Evolutionary conservation across 2,329 filamentous ascomycete species (phyloP), one percentile per base, ranked within the genome.

Genomic region (Aspergillus aculeatus): DNA sequence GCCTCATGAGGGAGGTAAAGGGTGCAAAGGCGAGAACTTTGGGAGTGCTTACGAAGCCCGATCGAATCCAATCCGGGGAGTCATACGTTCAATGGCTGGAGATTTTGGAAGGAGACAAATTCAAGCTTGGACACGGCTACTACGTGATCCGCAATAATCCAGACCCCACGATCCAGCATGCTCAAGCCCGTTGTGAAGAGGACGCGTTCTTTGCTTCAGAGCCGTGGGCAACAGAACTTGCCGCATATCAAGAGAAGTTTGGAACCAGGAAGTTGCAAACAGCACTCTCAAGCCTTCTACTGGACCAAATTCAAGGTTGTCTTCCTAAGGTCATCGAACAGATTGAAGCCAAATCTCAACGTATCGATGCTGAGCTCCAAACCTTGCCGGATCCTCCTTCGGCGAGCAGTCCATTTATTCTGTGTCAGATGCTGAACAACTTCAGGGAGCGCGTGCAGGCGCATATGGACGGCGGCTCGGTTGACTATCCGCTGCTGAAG

Each of bases 31-130:
- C 79, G 3, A 81, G 88, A 1, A 90, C 87, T 1, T 81, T 90
- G 56, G 91, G 91, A 0, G 89, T 96, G 0, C 81, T 96, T 16
- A 96, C 92, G 0, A 96, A 96, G 68, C 92, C 92, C 0, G 93
- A 96, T 62, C 82, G 89, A 0, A 75, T 92, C 0, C 83, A 86
- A 0, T 71, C 76, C 0, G 81, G 81, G 0, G 79, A 82, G 1
- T 77, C 75, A 0, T 77, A 84, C 0, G 76, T 80, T 0, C 86
- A 88, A 58, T 91, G 89, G 83, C 70, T 84, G 0, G 77, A 82
- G 0, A 88, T 92, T 57, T 80, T 96, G 4, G 77, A 80, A 0
- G 85, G 86, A 0, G 70, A 84, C 2, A 83, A 84, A 2, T 91
- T 90, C 60, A 69, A 72, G 0, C 83, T 93, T 0, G 88, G 87